A percentile compares a stretch with the other conserved stretches of the same genome.
Conservation (phyloP, 176 grass and related monocot species). For the Luzula sylvatica region DNA sequence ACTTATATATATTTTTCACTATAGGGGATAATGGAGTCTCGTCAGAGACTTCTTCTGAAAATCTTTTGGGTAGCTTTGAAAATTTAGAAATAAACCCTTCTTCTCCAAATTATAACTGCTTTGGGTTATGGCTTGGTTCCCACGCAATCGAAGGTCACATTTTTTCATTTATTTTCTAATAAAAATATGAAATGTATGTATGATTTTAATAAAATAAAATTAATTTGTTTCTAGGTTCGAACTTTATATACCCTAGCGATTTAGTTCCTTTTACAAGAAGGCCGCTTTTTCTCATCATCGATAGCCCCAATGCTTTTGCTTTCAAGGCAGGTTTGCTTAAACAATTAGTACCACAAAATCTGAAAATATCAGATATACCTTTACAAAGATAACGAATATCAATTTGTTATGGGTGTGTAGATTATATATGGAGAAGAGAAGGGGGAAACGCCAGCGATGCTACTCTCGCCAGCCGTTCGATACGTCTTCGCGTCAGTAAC, state of each 20-base stretch:
- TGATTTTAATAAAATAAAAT: constrained; percentile 13
- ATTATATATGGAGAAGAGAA: constrained; percentile 70
- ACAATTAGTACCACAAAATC: neutral
- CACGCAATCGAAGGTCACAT: constrained; percentile 65
- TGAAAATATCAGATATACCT: too few species aligned
- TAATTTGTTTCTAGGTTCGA: constrained; percentile 59
- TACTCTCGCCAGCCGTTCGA: constrained; percentile 60
- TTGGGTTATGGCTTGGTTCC: constrained; percentile 61
- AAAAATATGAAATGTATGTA: neutral
- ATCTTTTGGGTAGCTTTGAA: constrained; percentile 39
- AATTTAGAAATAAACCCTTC: constrained; percentile 49
- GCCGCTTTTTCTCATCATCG: constrained; percentile 87
- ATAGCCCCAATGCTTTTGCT: constrained; percentile 56
- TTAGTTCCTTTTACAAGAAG: constrained; percentile 95
- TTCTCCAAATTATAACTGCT: constrained; percentile 20
- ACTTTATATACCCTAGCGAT: constrained; percentile 79
- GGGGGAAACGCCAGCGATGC: constrained; percentile 76
- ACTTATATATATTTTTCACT: constrained; percentile 18
- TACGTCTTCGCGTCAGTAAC: constrained; percentile 17
- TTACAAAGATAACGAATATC: neutral
- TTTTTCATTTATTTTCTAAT: constrained; percentile 6
- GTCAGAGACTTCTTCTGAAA: constrained; percentile 42
- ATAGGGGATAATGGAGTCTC: constrained; percentile 49
- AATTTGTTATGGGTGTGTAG: constrained; percentile 22
- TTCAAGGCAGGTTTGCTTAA: constrained; percentile 98